Conservation (phyloP, 352 stramenopile genomes). For the Phytophthora rubi region DNA sequence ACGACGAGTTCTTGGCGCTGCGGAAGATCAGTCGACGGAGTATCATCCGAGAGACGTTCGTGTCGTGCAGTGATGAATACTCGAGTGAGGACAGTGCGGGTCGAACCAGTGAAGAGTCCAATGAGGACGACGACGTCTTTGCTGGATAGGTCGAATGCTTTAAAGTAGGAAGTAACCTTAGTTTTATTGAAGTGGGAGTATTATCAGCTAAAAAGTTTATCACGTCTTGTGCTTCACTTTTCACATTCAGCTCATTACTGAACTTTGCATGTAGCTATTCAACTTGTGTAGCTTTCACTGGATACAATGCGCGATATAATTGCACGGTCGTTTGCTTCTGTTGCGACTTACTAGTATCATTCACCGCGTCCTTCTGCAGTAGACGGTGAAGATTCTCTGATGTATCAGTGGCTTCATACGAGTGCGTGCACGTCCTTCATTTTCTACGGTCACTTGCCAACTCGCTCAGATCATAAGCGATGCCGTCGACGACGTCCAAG, state of each 20-base stretch:
- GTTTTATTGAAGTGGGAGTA: too few relatives aligned
- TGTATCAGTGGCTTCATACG: conserved; percentile 6
- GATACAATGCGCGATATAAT: neutral
- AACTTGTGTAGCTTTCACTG: neutral
- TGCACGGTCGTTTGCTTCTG: neutral
- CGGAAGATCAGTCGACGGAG: conserved; percentile 17
- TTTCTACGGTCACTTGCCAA: neutral
- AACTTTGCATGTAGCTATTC: conserved; percentile 1
- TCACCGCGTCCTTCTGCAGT: conserved; percentile 2
- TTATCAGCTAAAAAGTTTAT: too few relatives aligned
- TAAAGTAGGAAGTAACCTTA: neutral
- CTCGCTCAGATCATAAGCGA: neutral
- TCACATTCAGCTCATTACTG: too few relatives aligned
- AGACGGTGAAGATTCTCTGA: neutral
- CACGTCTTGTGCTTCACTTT: too few relatives aligned
- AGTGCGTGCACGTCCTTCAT: neutral
- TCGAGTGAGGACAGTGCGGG: conserved; percentile 9
- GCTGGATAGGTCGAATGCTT: neutral
- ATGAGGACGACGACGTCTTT: conserved; percentile 13
- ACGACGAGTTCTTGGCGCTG: conserved; percentile 28
- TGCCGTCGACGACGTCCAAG: conserved; percentile 8
- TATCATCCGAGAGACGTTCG: conserved; percentile 27
- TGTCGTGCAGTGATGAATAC: conserved; percentile 16
- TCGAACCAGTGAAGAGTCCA: conserved; percentile 15
- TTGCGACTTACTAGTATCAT: neutral